These are phyloP conservation scores for Rubia yunnanensis DNA, from an alignment of 257 asterid genomes.

Conservation along the genomic window DNA sequence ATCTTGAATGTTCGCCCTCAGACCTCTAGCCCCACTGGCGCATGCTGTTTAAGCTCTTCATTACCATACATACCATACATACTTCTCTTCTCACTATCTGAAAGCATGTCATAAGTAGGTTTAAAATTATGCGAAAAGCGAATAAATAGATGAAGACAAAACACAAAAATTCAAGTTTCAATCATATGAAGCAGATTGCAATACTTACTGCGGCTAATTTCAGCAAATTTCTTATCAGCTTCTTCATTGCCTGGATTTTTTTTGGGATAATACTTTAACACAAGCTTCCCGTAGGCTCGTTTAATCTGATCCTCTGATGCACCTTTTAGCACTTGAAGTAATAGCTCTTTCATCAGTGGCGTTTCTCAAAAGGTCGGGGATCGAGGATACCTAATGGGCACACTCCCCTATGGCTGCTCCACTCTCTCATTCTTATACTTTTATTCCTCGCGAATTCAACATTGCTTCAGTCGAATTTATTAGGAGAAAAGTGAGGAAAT, in stretches of 20 bases:
- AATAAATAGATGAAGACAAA: neutral
- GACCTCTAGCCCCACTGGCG: slow-evolving; percentile 80
- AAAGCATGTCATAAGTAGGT: slow-evolving; percentile 84
- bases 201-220: slow-evolving; percentile 67
- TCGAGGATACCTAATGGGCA: no score
- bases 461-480: no score
- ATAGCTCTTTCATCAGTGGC: slow-evolving; percentile 88
- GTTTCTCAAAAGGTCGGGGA: no score
- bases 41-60: slow-evolving; percentile 90
- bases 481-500: no score
- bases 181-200: slow-evolving; percentile 8
- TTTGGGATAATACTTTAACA: slow-evolving; percentile 87
- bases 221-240: slow-evolving; percentile 87
- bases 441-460: no score
- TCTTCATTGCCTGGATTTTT: slow-evolving; percentile 89
- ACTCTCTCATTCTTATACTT: no score
- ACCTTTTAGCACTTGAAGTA: slow-evolving; percentile 66
- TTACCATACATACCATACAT: slow-evolving; percentile 81
- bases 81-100: slow-evolving; percentile 75
- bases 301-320: slow-evolving; percentile 91
- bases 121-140: neutral
- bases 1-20: slow-evolving; percentile 84
- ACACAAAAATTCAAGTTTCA: neutral
- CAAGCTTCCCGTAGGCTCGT: slow-evolving; percentile 88
- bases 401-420: no score